A percentile compares a stretch with the other conserved stretches of the same genome.
Evolutionary conservation across 2,329 filamentous ascomycete genomes (phyloP).

Genomic region (Aspergillus amoenus): DNA sequence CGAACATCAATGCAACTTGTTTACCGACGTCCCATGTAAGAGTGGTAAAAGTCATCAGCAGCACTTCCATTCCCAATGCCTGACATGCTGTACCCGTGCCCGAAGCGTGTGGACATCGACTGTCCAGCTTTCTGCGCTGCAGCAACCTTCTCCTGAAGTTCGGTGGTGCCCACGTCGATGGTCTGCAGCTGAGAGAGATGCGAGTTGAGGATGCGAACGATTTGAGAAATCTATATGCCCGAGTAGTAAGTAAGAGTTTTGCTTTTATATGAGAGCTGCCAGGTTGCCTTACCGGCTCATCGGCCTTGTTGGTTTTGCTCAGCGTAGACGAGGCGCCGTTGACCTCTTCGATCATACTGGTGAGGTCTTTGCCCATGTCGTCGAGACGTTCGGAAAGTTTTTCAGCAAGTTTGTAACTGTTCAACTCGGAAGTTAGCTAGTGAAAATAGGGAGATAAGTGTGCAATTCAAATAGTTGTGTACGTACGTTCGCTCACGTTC

Average conservation of each 20-base stretch:
- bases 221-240: constrained; percentile 73
- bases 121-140: constrained; percentile 78
- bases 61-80: constrained; percentile 45
- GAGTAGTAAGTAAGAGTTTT: not conserved
- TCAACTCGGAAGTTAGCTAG: not conserved
- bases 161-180: constrained; percentile 82
- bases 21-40: constrained; percentile 73
- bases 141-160: constrained; percentile 77
- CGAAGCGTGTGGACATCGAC: constrained; percentile 45
- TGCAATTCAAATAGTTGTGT: not conserved
- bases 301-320: constrained; percentile 83
- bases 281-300: constrained; percentile 72
- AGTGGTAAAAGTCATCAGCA: constrained; percentile 87
- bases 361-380: constrained; percentile 88
- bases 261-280: not conserved
- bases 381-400: constrained; percentile 87
- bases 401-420: constrained; percentile 83
- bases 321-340: constrained; percentile 88
- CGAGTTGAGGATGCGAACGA: constrained; percentile 90
- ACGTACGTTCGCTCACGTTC: constrained; percentile 87
- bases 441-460: not conserved
- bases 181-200: constrained; percentile 90
- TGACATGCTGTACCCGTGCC: constrained; percentile 37
- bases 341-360: constrained; percentile 97
- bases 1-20: not conserved